Percentiles rank a stretch among this genome's conserved stretches.
Conservation (phyloP, 225 moss, liverwort and hornwort species). For the Pleurozium schreberi region DNA sequence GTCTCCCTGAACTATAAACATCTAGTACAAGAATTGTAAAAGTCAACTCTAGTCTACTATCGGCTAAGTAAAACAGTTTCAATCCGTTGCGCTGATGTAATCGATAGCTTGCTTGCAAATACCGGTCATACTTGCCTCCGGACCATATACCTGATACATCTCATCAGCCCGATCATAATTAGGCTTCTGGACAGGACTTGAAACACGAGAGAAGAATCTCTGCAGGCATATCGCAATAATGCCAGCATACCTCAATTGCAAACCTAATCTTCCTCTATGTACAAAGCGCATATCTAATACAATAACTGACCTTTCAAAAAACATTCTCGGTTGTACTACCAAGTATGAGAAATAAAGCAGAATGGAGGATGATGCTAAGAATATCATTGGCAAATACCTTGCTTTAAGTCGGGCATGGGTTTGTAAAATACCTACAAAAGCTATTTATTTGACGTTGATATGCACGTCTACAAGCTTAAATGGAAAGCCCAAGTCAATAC, state of each 20-base stretch:
- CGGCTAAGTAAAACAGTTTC: neutral
- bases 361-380: neutral
- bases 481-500: no score
- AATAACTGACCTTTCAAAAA: neutral
- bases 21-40: neutral
- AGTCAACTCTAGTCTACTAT: neutral
- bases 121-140: constrained; percentile 90
- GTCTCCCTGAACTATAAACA: neutral
- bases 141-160: constrained; percentile 67
- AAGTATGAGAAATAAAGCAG: neutral
- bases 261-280: neutral
- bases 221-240: neutral
- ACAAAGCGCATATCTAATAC: neutral
- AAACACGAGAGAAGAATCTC: neutral
- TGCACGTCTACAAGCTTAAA: no score
- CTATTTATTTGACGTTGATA: no score
- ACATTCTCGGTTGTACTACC: neutral
- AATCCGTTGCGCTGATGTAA: constrained; percentile 46
- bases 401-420: no score
- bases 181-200: neutral
- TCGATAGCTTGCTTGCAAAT: constrained; percentile 95
- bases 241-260: neutral
- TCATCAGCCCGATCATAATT: neutral
- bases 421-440: no score
- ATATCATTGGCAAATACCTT: neutral